Percentiles rank a stretch among this genome's conserved stretches.
Evolutionary conservation across 306 rosid genomes (phyloP).

Genomic region (Sindora glabra): DNA sequence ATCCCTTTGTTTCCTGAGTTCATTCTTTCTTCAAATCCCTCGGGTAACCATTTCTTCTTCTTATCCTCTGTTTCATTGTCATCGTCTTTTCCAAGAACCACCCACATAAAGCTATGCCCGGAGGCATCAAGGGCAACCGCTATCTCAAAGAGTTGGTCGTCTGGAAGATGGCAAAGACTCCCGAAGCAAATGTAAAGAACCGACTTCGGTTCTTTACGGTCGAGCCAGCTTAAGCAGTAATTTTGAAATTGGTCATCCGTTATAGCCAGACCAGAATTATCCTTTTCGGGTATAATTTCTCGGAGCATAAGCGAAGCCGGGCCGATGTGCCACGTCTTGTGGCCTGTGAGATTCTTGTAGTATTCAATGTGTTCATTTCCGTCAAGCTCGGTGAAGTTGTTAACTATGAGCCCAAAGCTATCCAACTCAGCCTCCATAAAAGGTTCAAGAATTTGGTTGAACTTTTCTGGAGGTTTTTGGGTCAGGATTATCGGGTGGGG

Average conservation of each 20-base stretch:
- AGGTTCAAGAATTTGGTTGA: not conserved
- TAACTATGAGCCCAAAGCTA: not conserved
- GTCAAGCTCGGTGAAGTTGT: not conserved
- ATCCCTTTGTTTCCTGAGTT: not conserved
- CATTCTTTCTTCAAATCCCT: too few relatives aligned
- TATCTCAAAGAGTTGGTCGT: not conserved
- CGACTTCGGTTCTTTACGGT: not conserved
- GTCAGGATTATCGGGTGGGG: not conserved
- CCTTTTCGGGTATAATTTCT: not conserved
- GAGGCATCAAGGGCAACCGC: not conserved
- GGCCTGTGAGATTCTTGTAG: too few relatives aligned
- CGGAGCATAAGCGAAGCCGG: not conserved
- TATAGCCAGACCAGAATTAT: too few relatives aligned
- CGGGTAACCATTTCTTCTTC: not conserved
- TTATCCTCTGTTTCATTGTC: not conserved
- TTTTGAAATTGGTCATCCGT: not conserved
- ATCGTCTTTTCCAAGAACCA: not conserved
- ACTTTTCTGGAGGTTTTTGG: not conserved
- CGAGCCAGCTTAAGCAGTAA: not conserved
- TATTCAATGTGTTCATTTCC: not conserved
- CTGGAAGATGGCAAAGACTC: not conserved
- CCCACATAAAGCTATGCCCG: not conserved
- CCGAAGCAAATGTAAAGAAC: not conserved
- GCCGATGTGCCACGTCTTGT: conserved; percentile 5
- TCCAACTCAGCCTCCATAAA: not conserved